Evolutionary conservation across 805 yeast genomes (phyloP), one percentile per base, ranked within the genome.

Genomic region (Wickerhamiella cacticola): DNA sequence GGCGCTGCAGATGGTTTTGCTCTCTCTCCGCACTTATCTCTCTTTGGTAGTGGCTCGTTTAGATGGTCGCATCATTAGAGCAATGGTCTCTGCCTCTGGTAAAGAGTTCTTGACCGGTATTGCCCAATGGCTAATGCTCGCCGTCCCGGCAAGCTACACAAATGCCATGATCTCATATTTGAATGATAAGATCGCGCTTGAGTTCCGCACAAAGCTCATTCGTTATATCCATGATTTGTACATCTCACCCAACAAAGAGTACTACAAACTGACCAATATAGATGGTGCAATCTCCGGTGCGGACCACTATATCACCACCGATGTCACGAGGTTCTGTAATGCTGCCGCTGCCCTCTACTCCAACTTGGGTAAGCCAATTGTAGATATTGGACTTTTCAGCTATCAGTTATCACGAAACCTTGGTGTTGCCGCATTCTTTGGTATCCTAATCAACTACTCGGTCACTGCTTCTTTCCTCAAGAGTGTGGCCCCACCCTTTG

Each of bases 31-130:
- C 63, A 88, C 97, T 0, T 88, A 88, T 82, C 70, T 88, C 51
- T 81, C 92, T 24, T 70, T 88, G 48, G 66, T 87, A 50, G 86
- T 88, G 26, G 94, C 97, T 3, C 80, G 81, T 60, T 69, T 88
- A 45, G 97, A 88, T 63, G 96, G 96, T 57, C 89, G 83, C 62
- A 82, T 88, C 45, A 95, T 87, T 40, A 80, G 83, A 61, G 89
- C 87, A 63, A 75, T 88, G 59, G 85, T 88, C 55, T 80, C 86
- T 15, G 86, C 87, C 15, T 78, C 80, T 53, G 85, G 87, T 16
- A 73, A 69, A 54, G 79, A 80, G 46, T 88, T 88, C 56, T 62
- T 78, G 35, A 69, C 83, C 50, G 95, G 88, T 61, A 69, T 88
- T 62, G 73, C 77, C 8, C 82, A 82, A 63, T 88, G 96, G 96